phyloP scores from a whole-genome alignment of 139 green algal genomes.

The Raphidocelis subcapitata region DNA sequence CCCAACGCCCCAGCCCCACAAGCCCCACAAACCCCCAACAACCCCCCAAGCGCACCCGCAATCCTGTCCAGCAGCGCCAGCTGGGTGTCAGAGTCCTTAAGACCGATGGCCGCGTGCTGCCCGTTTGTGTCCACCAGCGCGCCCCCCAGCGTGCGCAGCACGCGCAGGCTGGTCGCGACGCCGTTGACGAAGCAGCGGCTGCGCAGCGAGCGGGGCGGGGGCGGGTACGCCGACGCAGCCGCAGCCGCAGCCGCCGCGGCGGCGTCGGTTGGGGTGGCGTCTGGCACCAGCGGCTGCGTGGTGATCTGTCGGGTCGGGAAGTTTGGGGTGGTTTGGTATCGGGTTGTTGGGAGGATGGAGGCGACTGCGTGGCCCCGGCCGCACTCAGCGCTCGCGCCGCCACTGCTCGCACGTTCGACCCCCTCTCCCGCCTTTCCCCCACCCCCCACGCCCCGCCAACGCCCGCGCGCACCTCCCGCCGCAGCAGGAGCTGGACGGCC shows the following conservation, averaged over 20 bases:
- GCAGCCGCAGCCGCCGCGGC: no score
- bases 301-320: no score
- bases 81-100: conserved; percentile 51
- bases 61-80: conserved; percentile 72
- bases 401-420: no score
- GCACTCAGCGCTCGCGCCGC: no score
- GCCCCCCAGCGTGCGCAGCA: conserved; percentile 67
- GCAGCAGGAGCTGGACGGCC: conserved; percentile 2
- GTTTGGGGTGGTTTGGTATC: no score
- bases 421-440: no score
- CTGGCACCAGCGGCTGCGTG: no score
- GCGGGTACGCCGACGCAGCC: not conserved
- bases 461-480: not conserved
- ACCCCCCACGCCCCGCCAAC: no score
- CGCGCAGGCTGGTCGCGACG: conserved; percentile 58
- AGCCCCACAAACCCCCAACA: not conserved
- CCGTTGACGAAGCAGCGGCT: conserved; percentile 79
- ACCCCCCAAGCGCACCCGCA: conserved; percentile 29
- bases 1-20: no score
- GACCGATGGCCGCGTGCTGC: conserved; percentile 60
- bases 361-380: no score
- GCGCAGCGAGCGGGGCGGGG: conserved; percentile 22
- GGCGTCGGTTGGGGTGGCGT: not conserved
- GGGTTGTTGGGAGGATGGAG: no score
- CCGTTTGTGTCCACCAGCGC: conserved; percentile 88